Evolutionary conservation across 225 moss, liverwort and hornwort species (phyloP), one percentile per base, ranked within the genome.

Genomic region (Neckera pumila): DNA sequence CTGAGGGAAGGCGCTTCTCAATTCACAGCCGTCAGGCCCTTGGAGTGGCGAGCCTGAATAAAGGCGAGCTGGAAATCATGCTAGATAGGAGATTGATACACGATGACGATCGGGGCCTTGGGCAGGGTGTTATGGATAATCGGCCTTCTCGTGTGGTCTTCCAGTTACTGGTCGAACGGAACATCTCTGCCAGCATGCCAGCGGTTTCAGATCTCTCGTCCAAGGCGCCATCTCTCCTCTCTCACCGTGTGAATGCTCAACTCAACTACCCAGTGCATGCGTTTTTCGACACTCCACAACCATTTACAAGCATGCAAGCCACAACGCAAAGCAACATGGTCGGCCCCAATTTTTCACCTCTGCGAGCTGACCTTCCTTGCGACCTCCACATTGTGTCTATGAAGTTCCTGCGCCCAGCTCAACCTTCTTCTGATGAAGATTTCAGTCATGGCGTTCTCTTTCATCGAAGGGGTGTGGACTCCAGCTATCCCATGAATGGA

Each of bases 21-120:
- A 87, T 99, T 67, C 99, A 99, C 85, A 96, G 96, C 77, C 91
- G 97, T 86, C 99, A 99, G 86, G 97, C 97, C 60, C 92, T 99
- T 20, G 99, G 99, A 59, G 97, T 97, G 60, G 96, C 99, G 38
- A 97, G 97, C 85, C 92, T 99, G 86, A 92, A 89, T 73, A 95
- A 95, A 79, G 99, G 99, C 27, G 96, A 95, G 91, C 87, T 99
- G 78, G 99, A 99, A 87, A 96, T 99, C 87, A 99, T 99, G 99
- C 91, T 99, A 54, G 99, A 99, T 34, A 93, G 99, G 90, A 93
- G 99, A 74, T 89, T 97, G 75, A 57, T 85, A 76, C 91, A 89
- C n/a, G 99, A 99, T 78, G 99, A 99, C 76, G 90, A 92, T 72
- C 99, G 99, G n/a, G 99, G 99, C 59, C 93, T 97, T 43, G 97